Conservation (phyloP, 2,329 filamentous ascomycete genomes). For the Clarireedia monteithiana region DNA sequence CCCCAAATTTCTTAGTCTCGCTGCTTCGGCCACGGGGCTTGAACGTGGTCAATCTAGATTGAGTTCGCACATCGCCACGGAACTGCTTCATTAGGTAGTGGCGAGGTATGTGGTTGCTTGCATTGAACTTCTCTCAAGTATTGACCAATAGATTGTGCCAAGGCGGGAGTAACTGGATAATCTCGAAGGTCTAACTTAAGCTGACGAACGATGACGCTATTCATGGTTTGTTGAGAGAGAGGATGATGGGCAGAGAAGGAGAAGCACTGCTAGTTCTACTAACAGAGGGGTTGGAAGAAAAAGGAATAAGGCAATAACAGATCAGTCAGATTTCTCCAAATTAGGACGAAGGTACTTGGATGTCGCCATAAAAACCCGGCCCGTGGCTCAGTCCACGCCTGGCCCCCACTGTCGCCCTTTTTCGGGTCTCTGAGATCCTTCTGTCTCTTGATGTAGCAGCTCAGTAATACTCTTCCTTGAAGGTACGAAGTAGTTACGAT, state of each 20-base stretch:
- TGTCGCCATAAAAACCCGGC: not conserved
- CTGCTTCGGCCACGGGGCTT: constrained; percentile 1
- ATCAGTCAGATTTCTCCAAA: not conserved
- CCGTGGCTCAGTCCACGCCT: not conserved
- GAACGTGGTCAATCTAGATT: constrained; percentile 10
- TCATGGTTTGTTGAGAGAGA: not conserved
- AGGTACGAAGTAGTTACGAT: not conserved
- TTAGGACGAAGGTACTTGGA: not conserved
- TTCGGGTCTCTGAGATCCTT: not conserved
- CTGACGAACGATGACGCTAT: not conserved
- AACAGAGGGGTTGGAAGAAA: not conserved
- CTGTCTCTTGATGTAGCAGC: not conserved
- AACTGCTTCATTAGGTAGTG: not conserved
- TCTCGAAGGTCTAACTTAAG: not conserved
- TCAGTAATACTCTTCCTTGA: not conserved
- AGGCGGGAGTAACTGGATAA: not conserved
- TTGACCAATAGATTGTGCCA: constrained; percentile 3
- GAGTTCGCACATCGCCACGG: not conserved
- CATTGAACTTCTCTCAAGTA: not conserved
- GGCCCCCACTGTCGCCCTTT: not conserved
- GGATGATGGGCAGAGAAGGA: not conserved
- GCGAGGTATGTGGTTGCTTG: not conserved
- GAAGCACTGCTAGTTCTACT: not conserved
- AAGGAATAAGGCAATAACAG: not conserved
- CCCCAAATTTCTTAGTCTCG: not conserved